A percentile compares a stretch with the other conserved stretches of the same genome.
phyloP scores from a whole-genome alignment of 2,329 filamentous ascomycete species.

The Neodidymelliopsis sp. region DNA sequence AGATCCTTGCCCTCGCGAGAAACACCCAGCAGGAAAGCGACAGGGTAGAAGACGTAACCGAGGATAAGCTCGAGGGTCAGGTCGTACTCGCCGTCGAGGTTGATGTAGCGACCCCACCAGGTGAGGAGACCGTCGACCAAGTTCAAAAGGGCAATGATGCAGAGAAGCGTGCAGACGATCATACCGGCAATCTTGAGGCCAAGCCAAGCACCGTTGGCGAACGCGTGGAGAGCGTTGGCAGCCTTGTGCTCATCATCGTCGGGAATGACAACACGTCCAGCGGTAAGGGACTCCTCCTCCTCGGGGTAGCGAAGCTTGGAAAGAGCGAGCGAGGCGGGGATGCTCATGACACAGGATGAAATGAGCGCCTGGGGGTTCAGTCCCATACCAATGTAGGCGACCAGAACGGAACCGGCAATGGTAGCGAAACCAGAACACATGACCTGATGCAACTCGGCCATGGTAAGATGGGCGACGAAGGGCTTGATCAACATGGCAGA shows the following conservation, averaged over 20 bases:
- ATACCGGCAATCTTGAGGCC: slow-evolving; percentile 87
- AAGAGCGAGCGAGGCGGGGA: slow-evolving; percentile 86
- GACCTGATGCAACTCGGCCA: slow-evolving; percentile 88
- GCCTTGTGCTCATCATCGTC: slow-evolving; percentile 78
- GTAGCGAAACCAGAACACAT: slow-evolving; percentile 94
- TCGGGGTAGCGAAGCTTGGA: slow-evolving; percentile 92
- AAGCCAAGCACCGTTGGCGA: slow-evolving; percentile 84
- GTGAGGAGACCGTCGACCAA: slow-evolving; percentile 78
- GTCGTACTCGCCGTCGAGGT: slow-evolving; percentile 70
- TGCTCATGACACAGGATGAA: slow-evolving; percentile 94
- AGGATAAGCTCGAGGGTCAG: slow-evolving; percentile 78
- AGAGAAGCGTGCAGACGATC: slow-evolving; percentile 80
- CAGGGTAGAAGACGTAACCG: slow-evolving; percentile 78
- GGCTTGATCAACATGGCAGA: slow-evolving; percentile 91
- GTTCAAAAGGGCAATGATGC: slow-evolving; percentile 79
- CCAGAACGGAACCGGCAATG: slow-evolving; percentile 85
- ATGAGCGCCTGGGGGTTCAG: slow-evolving; percentile 85
- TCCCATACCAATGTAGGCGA: slow-evolving; percentile 84
- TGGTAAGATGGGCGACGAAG: slow-evolving; percentile 84
- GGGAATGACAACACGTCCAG: slow-evolving; percentile 80
- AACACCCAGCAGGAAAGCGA: slow-evolving; percentile 83
- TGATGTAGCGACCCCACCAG: slow-evolving; percentile 84
- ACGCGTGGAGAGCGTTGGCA: slow-evolving; percentile 84
- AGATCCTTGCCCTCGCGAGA: slow-evolving; percentile 66
- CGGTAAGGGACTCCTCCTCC: slow-evolving; percentile 83